A percentile compares a stretch with the other conserved stretches of the same genome.
phyloP scores from a whole-genome alignment of 2,329 filamentous ascomycete genomes.

The Hypoxylon sp. region DNA sequence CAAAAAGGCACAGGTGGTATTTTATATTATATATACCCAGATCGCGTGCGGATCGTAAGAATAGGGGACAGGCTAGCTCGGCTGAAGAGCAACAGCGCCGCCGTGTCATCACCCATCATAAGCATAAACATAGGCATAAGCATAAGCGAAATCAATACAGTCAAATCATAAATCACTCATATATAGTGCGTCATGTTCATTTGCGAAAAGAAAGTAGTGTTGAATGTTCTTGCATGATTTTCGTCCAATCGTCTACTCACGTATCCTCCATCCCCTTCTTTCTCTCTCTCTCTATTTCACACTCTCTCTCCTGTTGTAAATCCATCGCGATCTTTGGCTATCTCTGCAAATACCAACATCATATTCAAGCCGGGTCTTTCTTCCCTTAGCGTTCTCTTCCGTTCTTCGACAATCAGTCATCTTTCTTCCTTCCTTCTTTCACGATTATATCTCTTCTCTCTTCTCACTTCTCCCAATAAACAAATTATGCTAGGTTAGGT shows the following conservation, averaged over 20 bases:
- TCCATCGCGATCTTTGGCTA: conserved; percentile 37
- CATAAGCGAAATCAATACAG: not conserved
- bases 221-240: not conserved
- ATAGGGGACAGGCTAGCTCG: not conserved
- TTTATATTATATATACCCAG: conserved; percentile 27
- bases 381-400: conserved; percentile 1
- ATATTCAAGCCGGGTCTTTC: conserved; percentile 34
- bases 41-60: conserved; percentile 11
- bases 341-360: conserved; percentile 36
- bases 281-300: not conserved
- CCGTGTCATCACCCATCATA: not conserved
- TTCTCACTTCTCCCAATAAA: conserved; percentile 8
- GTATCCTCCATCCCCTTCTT: conserved; percentile 8
- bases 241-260: conserved; percentile 2
- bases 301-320: conserved; percentile 24
- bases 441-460: conserved; percentile 7
- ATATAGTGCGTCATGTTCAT: not conserved
- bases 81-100: not conserved
- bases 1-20: conserved; percentile 4
- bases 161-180: not conserved
- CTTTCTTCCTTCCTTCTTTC: conserved; percentile 1
- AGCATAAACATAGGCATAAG: not conserved
- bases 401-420: not conserved
- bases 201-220: not conserved
- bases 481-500: conserved; percentile 26